These are phyloP conservation scores for Biscogniauxia mediterranea DNA, from an alignment of 2,329 filamentous ascomycete genomes.

Conservation along the genomic window DNA sequence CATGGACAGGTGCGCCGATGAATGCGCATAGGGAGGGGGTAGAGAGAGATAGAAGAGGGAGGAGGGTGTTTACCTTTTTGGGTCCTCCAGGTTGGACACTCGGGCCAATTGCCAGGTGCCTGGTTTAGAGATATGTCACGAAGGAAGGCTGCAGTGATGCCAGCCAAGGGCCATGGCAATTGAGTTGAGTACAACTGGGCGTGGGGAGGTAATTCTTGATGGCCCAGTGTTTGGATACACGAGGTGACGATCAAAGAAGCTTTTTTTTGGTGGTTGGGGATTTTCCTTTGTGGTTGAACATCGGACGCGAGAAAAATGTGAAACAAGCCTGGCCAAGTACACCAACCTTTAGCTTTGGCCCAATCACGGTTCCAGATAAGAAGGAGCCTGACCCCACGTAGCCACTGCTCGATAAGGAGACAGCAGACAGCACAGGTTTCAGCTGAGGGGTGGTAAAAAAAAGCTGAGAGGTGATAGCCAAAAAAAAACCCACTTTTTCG, in stretches of 20 bases:
- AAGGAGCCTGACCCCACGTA: not conserved
- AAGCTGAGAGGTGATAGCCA: too few species aligned
- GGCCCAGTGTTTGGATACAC: not conserved
- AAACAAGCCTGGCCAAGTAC: not conserved
- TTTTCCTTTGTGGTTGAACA: not conserved
- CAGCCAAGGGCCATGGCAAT: not conserved
- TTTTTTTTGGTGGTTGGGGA: not conserved
- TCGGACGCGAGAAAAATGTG: not conserved
- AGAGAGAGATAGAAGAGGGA: not conserved
- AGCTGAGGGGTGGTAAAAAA: too few species aligned
- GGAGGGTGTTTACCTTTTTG: slow-evolving; percentile 10
- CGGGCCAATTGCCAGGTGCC: not conserved
- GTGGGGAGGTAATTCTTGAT: not conserved
- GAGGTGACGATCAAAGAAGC: not conserved
- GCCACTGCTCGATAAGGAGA: not conserved
- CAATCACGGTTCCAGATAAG: not conserved
- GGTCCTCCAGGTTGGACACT: too few species aligned
- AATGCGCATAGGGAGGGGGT: not conserved
- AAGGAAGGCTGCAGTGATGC: not conserved
- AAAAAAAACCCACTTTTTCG: too few species aligned
- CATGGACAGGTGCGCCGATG: not conserved
- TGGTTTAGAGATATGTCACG: not conserved
- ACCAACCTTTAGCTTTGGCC: not conserved
- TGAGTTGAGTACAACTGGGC: not conserved
- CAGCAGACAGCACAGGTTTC: not conserved